A percentile compares a stretch with the other conserved stretches of the same genome.
phyloP scores from a whole-genome alignment of 1,284 basidiomycete genomes.

The Cryptococcus wingfieldii region DNA sequence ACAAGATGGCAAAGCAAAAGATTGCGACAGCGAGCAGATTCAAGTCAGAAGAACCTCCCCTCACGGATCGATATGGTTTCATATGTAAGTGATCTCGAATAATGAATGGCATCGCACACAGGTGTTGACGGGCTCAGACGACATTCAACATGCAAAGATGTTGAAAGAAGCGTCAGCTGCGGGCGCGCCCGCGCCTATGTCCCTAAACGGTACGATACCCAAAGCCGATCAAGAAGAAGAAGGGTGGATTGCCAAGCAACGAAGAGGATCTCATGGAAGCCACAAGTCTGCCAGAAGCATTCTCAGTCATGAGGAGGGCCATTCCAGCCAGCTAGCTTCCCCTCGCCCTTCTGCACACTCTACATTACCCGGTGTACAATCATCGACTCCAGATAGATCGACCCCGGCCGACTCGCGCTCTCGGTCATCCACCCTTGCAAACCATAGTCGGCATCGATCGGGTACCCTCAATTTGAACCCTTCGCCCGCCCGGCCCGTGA shows the following conservation, averaged over 20 bases:
- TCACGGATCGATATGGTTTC: slow-evolving; percentile 93
- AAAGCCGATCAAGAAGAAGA: slow-evolving; percentile 17
- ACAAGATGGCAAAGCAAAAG: slow-evolving; percentile 30
- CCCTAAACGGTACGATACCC: slow-evolving; percentile 33
- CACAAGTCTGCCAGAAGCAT: slow-evolving; percentile 1
- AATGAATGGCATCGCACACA: background rate
- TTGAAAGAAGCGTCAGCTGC: slow-evolving; percentile 60
- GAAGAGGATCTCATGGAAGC: slow-evolving; percentile 11
- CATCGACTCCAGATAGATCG: background rate
- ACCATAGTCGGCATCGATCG: slow-evolving; percentile 24
- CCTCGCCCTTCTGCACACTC: slow-evolving; percentile 16
- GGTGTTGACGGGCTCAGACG: slow-evolving; percentile 54
- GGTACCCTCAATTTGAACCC: slow-evolving; percentile 36
- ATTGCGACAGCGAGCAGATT: slow-evolving; percentile 52
- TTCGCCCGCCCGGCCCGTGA: slow-evolving; percentile 45
- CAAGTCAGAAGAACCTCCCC: slow-evolving; percentile 58
- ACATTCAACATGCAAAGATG: slow-evolving; percentile 75
- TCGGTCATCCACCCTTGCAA: slow-evolving; percentile 11
- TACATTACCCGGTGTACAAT: background rate
- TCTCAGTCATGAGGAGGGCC: background rate
- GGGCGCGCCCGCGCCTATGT: slow-evolving; percentile 39
- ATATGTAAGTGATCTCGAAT: slow-evolving; percentile 65
- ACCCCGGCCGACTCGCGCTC: slow-evolving; percentile 2
- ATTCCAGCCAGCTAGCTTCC: slow-evolving; percentile 3
- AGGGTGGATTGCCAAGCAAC: slow-evolving; percentile 32